Conservation (phyloP, 148 eudicot species). For the Suaeda aralocaspica region DNA sequence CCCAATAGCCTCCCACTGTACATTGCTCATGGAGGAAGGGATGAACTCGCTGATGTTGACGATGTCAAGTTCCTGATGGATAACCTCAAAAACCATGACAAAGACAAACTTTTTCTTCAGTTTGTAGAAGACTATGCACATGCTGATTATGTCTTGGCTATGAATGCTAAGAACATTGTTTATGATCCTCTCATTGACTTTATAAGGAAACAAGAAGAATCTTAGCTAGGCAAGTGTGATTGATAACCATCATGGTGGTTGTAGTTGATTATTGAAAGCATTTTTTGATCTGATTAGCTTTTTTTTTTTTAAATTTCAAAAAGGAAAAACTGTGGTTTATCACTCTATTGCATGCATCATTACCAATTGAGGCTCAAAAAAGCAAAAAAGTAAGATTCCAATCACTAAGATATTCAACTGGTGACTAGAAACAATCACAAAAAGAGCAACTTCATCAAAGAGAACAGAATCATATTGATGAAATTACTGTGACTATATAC, state of each 20-base stretch:
- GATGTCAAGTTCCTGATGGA: conserved; percentile 51
- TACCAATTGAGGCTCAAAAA: too few relatives aligned
- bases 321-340: neutral
- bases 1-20: conserved; percentile 51
- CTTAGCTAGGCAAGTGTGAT: neutral
- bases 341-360: too few relatives aligned
- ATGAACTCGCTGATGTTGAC: conserved; percentile 47
- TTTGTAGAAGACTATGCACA: conserved; percentile 49
- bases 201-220: conserved; percentile 32
- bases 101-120: conserved; percentile 45
- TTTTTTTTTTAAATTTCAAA: too few relatives aligned
- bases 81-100: conserved; percentile 39
- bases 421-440: neutral
- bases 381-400: neutral
- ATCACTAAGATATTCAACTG: neutral
- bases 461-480: neutral
- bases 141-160: conserved; percentile 59
- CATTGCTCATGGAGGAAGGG: conserved; percentile 54
- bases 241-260: neutral
- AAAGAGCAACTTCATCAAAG: neutral
- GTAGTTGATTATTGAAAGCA: neutral
- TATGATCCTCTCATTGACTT: conserved; percentile 57
- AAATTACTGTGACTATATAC: neutral
- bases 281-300: neutral
- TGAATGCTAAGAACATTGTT: conserved; percentile 50